Evolutionary conservation across 83 land plant genomes (phyloP).

Genomic region (Isoetes engelmannii): DNA sequence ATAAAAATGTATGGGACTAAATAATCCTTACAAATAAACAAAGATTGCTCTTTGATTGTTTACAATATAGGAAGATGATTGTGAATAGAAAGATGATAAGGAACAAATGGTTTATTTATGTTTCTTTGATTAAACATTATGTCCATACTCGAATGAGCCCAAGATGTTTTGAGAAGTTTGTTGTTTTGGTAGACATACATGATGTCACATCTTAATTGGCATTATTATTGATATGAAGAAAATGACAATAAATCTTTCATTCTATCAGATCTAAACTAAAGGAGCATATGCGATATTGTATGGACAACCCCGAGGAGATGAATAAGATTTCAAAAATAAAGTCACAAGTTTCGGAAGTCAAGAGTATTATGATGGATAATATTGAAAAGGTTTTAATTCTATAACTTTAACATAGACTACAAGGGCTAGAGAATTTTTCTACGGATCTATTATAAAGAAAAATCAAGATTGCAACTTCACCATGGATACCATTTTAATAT

Average conservation of each 20-base stretch:
- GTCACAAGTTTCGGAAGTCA: constrained; percentile 83
- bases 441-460: too few relatives aligned
- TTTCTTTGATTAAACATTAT: background rate
- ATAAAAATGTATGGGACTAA: too few relatives aligned
- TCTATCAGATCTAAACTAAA: constrained; percentile 56
- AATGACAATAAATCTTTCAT: too few relatives aligned
- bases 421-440: too few relatives aligned
- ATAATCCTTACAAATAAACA: too few relatives aligned
- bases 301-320: constrained; percentile 76
- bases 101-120: background rate
- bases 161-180: background rate
- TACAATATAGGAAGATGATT: too few relatives aligned
- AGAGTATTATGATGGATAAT: constrained; percentile 78
- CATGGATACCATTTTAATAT: too few relatives aligned
- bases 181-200: constrained; percentile 8
- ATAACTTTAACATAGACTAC: too few relatives aligned
- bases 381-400: constrained; percentile 54
- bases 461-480: too few relatives aligned
- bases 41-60: too few relatives aligned
- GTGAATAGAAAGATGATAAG: too few relatives aligned
- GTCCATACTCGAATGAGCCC: too few relatives aligned
- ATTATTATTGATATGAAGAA: background rate
- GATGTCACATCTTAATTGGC: background rate
- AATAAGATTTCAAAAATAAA: constrained; percentile 68
- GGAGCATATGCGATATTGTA: constrained; percentile 77